phyloP scores from a whole-genome alignment of 176 grass and related monocot species.

The Guadua angustifolia region DNA sequence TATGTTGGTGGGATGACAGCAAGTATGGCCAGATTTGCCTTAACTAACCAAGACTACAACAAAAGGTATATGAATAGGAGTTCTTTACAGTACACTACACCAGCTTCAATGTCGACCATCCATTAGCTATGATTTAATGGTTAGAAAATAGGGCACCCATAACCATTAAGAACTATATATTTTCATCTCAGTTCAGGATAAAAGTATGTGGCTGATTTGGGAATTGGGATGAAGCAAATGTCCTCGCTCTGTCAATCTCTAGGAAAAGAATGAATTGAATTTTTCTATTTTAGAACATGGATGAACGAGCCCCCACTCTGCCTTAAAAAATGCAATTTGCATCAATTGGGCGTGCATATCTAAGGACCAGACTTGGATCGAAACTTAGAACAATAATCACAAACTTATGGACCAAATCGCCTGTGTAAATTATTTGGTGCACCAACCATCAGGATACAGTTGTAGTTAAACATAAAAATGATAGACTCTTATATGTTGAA shows the following conservation, averaged over 20 bases:
- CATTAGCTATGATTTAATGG: not conserved
- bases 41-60: constrained; percentile 10
- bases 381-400: not conserved
- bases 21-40: constrained; percentile 26
- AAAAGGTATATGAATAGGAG: not conserved
- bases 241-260: not conserved
- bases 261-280: not conserved
- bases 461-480: not conserved
- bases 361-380: not conserved
- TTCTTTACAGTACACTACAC: not conserved
- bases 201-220: not conserved
- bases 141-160: not conserved
- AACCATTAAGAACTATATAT: not conserved
- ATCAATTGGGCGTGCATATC: not conserved
- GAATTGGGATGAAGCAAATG: not conserved
- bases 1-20: not conserved
- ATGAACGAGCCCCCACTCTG: not conserved
- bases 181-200: not conserved
- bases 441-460: not conserved
- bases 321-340: not conserved
- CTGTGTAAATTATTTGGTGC: not conserved
- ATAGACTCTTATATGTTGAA: not conserved
- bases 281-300: not conserved
- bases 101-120: not conserved
- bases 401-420: not conserved